A percentile compares a stretch with the other conserved stretches of the same genome.
Conservation (phyloP, 2,329 filamentous ascomycete genomes). For the Pseudonectria buxi region DNA sequence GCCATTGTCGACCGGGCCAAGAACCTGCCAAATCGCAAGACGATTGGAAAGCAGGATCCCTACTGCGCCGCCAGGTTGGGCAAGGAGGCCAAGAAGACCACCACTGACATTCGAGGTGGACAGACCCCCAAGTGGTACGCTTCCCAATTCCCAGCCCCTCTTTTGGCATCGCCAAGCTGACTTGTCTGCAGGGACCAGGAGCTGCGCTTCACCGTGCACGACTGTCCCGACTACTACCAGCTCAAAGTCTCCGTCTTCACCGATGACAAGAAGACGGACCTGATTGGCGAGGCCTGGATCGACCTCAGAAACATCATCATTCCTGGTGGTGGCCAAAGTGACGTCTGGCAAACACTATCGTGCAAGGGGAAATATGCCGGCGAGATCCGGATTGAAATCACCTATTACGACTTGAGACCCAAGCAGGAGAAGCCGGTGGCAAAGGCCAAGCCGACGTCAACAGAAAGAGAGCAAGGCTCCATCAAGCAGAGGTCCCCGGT, state of each 20-base stretch:
- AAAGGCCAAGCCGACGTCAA: constrained; percentile 41
- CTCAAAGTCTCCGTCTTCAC: constrained; percentile 96
- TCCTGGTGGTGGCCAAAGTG: constrained; percentile 83
- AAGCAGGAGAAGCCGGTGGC: constrained; percentile 65
- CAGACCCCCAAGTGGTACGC: constrained; percentile 89
- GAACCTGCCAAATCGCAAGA: constrained; percentile 93
- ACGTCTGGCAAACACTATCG: constrained; percentile 82
- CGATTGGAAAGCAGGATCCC: constrained; percentile 96
- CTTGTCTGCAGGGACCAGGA: constrained; percentile 76
- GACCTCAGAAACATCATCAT: constrained; percentile 75
- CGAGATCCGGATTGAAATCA: constrained; percentile 90
- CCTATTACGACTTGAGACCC: constrained; percentile 85
- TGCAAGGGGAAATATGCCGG: constrained; percentile 94
- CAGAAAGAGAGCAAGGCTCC: constrained; percentile 32
- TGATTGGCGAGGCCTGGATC: constrained; percentile 93
- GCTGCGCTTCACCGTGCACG: constrained; percentile 90
- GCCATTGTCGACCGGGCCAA: constrained; percentile 90
- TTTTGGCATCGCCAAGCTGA: constrained; percentile 9
- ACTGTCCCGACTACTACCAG: constrained; percentile 92
- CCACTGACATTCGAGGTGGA: constrained; percentile 85
- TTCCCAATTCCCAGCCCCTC: neutral
- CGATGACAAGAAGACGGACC: constrained; percentile 94
- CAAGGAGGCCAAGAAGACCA: constrained; percentile 96
- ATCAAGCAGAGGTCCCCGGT: constrained; percentile 53
- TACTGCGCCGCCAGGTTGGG: constrained; percentile 91